Evolutionary conservation across 2,329 filamentous ascomycete genomes (phyloP), one percentile per base, ranked within the genome.

Genomic region (Colletotrichum viniferum): DNA sequence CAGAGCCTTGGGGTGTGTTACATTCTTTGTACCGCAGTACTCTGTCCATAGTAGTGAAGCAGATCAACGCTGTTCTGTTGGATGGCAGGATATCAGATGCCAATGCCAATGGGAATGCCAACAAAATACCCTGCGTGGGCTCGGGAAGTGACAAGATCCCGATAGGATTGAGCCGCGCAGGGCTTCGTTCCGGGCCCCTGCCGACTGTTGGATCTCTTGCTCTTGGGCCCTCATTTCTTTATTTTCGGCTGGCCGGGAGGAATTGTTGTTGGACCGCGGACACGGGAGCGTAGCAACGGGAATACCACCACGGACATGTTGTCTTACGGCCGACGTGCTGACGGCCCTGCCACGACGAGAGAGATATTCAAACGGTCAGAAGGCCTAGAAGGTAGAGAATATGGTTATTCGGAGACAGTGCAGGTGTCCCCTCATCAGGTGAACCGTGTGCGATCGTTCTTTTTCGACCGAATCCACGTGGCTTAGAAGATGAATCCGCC

Each of bases 131-230:
- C 24, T 52, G 58, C n/a, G n/a, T 71, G 67, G 62, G 18, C 69
- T 74, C 69, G 63, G 73, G 58, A 43, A 34, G 12, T 65, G 73
- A n/a, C 30, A 76, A 73, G 63, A 76, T 24, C 21, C 73, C 69
- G 63, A 76, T 30, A 52, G 60, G 60, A 60, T 60, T 52, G 24
- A 38, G 52, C 34, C 32, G 36, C 68, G 68, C 68, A 74, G 72
- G 72, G 67, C 36, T 21, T 71, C 61, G 62, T 71, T 55, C 52
- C 68, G 55, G 13, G 55, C 69, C 62, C 62, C 36, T 74, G 68
- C 62, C 14, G 26, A 38, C 21, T 30, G 52, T 36, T 38, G 52
- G 60, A 56, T 14, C 32, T 65, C 18, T 21, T 32, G 34, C 32
- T 65, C 18, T 21, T 32, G 34, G 24, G 28, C 24, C 61, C 61